Conservation (phyloP, 2,329 filamentous ascomycete genomes). For the Aureobasidium sp. region DNA sequence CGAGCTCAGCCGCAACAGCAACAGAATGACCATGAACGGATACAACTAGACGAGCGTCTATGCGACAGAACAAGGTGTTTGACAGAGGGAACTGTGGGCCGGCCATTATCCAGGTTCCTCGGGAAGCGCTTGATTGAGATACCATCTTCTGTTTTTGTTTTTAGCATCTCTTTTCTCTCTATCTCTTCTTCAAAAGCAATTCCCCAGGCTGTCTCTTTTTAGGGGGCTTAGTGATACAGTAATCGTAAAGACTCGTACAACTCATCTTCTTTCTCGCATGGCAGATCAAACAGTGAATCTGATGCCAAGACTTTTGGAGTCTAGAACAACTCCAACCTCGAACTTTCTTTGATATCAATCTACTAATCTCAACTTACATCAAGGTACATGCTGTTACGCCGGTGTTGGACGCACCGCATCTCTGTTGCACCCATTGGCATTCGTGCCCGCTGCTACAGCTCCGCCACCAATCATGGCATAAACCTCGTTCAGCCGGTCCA, state of each 20-base stretch:
- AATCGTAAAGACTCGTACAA: not conserved
- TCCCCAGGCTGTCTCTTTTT: not conserved
- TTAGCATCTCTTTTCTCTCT: conserved; percentile 3
- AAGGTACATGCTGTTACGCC: conserved; percentile 7
- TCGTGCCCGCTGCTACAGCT: conserved; percentile 4
- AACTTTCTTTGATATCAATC: not conserved
- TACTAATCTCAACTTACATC: not conserved
- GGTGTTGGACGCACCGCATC: conserved; percentile 8
- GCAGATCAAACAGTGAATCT: not conserved
- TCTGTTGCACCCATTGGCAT: not conserved
- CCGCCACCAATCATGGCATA: not conserved
- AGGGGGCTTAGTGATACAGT: conserved; percentile 1
- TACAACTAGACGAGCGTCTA: conserved; percentile 47
- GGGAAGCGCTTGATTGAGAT: conserved; percentile 9
- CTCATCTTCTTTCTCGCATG: not conserved
- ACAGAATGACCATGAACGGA: conserved; percentile 98
- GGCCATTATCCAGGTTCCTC: conserved; percentile 7
- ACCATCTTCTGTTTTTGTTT: conserved; percentile 13
- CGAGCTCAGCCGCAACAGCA: conserved; percentile 92
- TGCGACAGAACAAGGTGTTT: not conserved
- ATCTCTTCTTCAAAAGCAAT: conserved; percentile 6
- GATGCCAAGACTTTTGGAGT: conserved; percentile 7
- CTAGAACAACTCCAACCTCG: not conserved
- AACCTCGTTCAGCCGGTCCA: conserved; percentile 25
- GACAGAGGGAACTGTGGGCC: conserved; percentile 6